Evolutionary conservation across 2,329 filamentous ascomycete genomes (phyloP).

Genomic region (Magnaporthales sp.): DNA sequence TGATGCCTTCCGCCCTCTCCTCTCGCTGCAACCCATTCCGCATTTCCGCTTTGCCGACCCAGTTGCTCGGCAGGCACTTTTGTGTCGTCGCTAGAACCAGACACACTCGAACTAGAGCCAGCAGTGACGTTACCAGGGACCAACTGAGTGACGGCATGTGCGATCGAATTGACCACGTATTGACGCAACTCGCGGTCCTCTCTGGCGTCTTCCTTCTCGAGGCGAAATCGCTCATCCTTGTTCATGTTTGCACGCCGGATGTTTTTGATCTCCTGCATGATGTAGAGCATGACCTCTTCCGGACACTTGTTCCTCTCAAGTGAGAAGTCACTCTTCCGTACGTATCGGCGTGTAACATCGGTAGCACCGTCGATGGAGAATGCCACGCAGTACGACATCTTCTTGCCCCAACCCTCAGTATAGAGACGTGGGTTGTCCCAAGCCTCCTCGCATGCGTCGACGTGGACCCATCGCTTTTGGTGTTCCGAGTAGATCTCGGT

Average conservation of each 20-base stretch:
- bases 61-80: slow-evolving; percentile 54
- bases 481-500: slow-evolving; percentile 95
- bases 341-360: slow-evolving; percentile 58
- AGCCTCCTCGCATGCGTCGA: slow-evolving; percentile 86
- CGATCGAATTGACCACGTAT: slow-evolving; percentile 66
- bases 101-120: slow-evolving; percentile 13
- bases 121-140: slow-evolving; percentile 38
- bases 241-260: slow-evolving; percentile 75
- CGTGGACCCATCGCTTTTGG: slow-evolving; percentile 90
- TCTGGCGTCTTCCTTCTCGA: slow-evolving; percentile 70
- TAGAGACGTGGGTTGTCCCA: slow-evolving; percentile 95
- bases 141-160: slow-evolving; percentile 62
- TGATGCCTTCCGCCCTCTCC: slow-evolving; percentile 22
- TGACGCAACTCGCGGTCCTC: slow-evolving; percentile 69
- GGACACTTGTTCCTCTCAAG: slow-evolving; percentile 70
- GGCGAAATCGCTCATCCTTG: slow-evolving; percentile 74
- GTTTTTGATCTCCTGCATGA: slow-evolving; percentile 83
- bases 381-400: slow-evolving; percentile 93
- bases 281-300: slow-evolving; percentile 84
- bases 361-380: slow-evolving; percentile 83
- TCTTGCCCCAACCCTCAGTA: slow-evolving; percentile 90
- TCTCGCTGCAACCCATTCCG: slow-evolving; percentile 26
- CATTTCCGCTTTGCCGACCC: slow-evolving; percentile 27
- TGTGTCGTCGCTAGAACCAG: slow-evolving; percentile 37
- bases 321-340: slow-evolving; percentile 64